Percentiles rank a stretch among this genome's conserved stretches.
Conservation (phyloP, 1,139 yeast genomes). For the Hansenula sp. region DNA sequence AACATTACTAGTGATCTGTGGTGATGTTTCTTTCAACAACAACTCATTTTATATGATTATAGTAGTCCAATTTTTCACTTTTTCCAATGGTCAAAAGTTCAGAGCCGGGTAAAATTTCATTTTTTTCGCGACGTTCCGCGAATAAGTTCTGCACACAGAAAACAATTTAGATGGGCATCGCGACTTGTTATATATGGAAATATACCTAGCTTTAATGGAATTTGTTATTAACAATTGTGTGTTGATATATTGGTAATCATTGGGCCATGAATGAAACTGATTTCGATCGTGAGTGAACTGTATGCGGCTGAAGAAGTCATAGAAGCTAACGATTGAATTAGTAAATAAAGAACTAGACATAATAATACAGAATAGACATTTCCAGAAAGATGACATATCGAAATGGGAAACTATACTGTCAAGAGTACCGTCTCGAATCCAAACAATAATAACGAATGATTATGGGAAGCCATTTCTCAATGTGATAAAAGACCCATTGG, state of each 20-base stretch:
- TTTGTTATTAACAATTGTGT: too few relatives aligned
- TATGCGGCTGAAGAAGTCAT: background rate
- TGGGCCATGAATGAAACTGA: background rate
- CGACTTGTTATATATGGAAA: too few relatives aligned
- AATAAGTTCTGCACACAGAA: too few relatives aligned
- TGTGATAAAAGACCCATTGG: conserved; percentile 8
- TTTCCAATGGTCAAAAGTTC: background rate
- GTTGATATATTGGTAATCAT: too few relatives aligned
- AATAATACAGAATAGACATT: conserved; percentile 6
- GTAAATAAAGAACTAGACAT: conserved; percentile 5
- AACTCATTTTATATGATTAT: too few relatives aligned
- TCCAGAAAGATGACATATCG: background rate
- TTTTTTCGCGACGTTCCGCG: too few relatives aligned
- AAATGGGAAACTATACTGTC: conserved; percentile 4
- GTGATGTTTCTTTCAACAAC: too few relatives aligned
- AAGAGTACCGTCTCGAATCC: conserved; percentile 4
- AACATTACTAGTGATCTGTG: conserved; percentile 6
- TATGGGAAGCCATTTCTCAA: conserved; percentile 2
- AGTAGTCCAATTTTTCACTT: background rate
- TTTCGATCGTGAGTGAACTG: background rate
- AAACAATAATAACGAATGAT: conserved; percentile 2
- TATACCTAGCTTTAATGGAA: background rate
- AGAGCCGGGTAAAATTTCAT: too few relatives aligned
- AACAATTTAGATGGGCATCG: too few relatives aligned
- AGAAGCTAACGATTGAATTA: background rate